A percentile compares a stretch with the other conserved stretches of the same genome.
These are phyloP conservation scores for Ramaria sp. DNA, from an alignment of 768 basidiomycete genomes.

Conservation along the genomic window DNA sequence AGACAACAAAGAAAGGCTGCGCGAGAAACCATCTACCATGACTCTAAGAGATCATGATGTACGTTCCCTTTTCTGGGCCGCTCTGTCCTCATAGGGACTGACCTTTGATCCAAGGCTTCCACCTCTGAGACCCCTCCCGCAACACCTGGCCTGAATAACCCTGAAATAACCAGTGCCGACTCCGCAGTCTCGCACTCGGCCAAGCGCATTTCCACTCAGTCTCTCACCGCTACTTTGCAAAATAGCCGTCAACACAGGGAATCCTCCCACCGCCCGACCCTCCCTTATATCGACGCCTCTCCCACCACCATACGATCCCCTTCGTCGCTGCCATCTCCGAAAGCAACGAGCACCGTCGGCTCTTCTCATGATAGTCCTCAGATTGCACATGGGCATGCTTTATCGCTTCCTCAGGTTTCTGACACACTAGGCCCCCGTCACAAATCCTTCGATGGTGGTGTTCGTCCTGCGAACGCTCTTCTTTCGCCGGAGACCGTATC, in stretches of 20 bases:
- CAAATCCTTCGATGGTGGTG: slow-evolving; percentile 36
- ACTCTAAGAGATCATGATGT: slow-evolving; percentile 5
- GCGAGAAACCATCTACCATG: slow-evolving; percentile 1
- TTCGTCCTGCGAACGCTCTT: slow-evolving; percentile 29
- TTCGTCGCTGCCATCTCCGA: background rate
- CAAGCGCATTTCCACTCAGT: slow-evolving; percentile 4
- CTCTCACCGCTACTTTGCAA: background rate
- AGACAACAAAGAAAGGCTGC: background rate
- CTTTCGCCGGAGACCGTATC: slow-evolving; percentile 13
- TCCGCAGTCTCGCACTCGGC: slow-evolving; percentile 3
- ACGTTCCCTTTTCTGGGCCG: background rate
- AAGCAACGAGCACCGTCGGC: background rate
- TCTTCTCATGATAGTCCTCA: background rate
- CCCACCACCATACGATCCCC: background rate
- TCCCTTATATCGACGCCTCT: background rate
- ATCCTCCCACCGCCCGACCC: background rate
- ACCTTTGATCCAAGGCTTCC: background rate
- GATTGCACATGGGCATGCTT: background rate
- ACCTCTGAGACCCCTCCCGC: background rate
- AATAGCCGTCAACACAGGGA: background rate
- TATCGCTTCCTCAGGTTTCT: background rate
- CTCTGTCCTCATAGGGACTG: background rate
- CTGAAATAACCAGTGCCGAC: slow-evolving; percentile 2
- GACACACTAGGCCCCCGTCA: slow-evolving; percentile 11
- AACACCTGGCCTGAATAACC: background rate